Evolutionary conservation across 495 filamentous ascomycete genomes (phyloP).

Genomic region (Penicillium psychrofluorescens): DNA sequence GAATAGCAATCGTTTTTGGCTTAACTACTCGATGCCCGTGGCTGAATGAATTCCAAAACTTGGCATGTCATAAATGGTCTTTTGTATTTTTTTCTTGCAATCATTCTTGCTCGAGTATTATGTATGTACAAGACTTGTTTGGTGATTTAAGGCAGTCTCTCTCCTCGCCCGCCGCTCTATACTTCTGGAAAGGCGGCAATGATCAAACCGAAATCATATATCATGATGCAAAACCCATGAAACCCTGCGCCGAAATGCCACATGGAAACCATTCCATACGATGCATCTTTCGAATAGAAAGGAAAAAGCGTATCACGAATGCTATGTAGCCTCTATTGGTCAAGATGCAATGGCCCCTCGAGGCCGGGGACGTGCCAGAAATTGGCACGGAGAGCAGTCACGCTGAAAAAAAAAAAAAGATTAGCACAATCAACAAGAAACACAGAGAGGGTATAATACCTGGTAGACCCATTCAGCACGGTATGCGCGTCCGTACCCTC

Average conservation of each 20-base stretch:
- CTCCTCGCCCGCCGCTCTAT: too few species aligned
- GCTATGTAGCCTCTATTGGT: conserved; percentile 5
- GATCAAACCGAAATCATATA: neutral
- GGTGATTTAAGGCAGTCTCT: too few species aligned
- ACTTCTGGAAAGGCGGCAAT: too few species aligned
- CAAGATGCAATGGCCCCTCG: conserved; percentile 63
- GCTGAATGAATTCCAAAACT: too few species aligned
- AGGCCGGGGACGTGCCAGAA: conserved; percentile 74
- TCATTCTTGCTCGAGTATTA: too few species aligned
- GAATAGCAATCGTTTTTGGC: too few species aligned
- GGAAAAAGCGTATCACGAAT: neutral
- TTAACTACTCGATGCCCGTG: too few species aligned
- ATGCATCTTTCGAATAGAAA: neutral
- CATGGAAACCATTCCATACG: too few species aligned
- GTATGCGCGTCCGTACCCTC: conserved; percentile 93
- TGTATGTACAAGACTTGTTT: too few species aligned
- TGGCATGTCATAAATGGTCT: too few species aligned
- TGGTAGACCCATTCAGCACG: conserved; percentile 62
- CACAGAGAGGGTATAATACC: conserved; percentile 18
- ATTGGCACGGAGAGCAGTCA: conserved; percentile 86
- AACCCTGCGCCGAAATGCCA: neutral
- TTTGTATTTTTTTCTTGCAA: too few species aligned
- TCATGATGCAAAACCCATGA: neutral
- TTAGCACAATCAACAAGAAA: conserved; percentile 2
- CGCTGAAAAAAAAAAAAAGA: conserved; percentile 38